phyloP scores from a whole-genome alignment of 2,329 filamentous ascomycete genomes.

The Parafenestella ontariensis region DNA sequence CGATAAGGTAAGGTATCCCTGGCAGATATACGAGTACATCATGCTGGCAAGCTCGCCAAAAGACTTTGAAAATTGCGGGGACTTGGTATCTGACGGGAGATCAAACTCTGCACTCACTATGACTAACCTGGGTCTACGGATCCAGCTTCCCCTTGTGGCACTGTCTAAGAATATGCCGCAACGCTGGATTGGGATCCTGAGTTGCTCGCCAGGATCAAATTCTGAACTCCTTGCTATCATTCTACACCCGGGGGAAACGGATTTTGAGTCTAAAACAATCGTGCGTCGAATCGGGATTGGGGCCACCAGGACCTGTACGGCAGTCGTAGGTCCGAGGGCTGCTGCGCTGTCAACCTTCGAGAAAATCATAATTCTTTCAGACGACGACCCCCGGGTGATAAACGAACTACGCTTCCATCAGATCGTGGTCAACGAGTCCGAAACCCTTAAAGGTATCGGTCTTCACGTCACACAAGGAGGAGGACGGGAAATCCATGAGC shows the following conservation, averaged over 20 bases:
- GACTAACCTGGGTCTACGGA: constrained; percentile 1
- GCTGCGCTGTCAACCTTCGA: background rate
- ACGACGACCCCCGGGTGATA: background rate
- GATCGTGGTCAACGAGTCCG: background rate
- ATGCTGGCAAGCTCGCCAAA: background rate
- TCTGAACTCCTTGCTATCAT: background rate
- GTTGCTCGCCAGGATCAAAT: background rate
- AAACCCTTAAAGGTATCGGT: background rate
- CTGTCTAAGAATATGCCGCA: no score
- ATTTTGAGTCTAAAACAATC: background rate
- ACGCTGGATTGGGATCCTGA: background rate
- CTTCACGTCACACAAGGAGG: background rate
- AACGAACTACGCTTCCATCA: background rate
- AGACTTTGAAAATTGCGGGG: background rate
- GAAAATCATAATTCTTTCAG: background rate
- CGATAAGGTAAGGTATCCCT: background rate
- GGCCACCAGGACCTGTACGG: no score
- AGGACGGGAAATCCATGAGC: background rate
- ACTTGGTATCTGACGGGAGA: background rate
- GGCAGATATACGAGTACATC: no score
- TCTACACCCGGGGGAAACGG: background rate
- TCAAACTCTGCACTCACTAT: background rate
- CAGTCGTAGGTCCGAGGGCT: background rate
- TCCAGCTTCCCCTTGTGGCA: background rate
- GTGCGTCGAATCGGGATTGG: no score